phyloP scores from a whole-genome alignment of 192 early-diverging fungal genomes.

The Coemansia asiatica region DNA sequence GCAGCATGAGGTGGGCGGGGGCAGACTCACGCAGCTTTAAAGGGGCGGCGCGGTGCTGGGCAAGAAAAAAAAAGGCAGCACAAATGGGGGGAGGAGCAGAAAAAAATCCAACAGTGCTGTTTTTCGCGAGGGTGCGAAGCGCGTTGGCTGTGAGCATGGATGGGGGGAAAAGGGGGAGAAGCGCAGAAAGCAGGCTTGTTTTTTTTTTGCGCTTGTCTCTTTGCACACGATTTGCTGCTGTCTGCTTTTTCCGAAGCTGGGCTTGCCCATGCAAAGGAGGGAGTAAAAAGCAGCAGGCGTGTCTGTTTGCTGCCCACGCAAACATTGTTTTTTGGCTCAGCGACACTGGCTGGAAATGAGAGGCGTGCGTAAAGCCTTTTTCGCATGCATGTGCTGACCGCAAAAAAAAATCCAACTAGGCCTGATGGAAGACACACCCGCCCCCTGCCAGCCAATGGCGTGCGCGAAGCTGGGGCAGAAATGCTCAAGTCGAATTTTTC shows the following conservation, averaged over 20 bases:
- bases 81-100: not conserved
- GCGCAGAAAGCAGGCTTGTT: not conserved
- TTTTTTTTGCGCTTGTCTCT: not conserved
- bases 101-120: slow-evolving; percentile 11
- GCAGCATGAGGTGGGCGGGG: slow-evolving; percentile 15
- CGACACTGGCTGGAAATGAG: slow-evolving; percentile 7
- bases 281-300: too few species aligned
- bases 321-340: slow-evolving; percentile 17
- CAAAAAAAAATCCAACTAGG: slow-evolving; percentile 10
- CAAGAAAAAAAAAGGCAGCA: not conserved
- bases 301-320: not conserved
- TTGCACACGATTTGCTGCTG: not conserved
- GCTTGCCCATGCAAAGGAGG: too few species aligned
- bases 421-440: not conserved
- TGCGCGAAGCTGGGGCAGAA: slow-evolving; percentile 10
- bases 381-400: slow-evolving; percentile 1
- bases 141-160: not conserved
- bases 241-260: not conserved
- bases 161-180: not conserved
- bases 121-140: slow-evolving; percentile 2
- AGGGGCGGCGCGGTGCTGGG: slow-evolving; percentile 12
- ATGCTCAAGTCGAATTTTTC: slow-evolving; percentile 16
- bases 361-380: not conserved
- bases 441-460: slow-evolving; percentile 11
- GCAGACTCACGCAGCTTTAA: slow-evolving; percentile 31